phyloP scores from a whole-genome alignment of 2,329 filamentous ascomycete species.

The Penicillium hordei region DNA sequence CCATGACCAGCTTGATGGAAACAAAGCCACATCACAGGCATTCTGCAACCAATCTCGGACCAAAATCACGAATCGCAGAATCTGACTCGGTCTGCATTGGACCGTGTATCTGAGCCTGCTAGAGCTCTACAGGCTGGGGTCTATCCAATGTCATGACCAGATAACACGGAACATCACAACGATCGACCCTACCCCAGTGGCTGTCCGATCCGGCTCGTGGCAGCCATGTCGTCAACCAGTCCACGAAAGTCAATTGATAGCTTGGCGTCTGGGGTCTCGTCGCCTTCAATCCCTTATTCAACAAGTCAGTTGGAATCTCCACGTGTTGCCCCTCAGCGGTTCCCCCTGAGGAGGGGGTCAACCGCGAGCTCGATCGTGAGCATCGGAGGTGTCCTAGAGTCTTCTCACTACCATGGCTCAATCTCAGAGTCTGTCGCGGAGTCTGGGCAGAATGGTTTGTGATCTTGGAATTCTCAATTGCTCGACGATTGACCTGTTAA shows the following conservation, averaged over 20 bases:
- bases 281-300: slow-evolving; percentile 48
- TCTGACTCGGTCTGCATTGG: slow-evolving; percentile 2
- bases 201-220: slow-evolving; percentile 36
- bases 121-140: slow-evolving; percentile 10
- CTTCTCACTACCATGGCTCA: slow-evolving; percentile 58
- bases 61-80: background rate
- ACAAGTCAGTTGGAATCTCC: slow-evolving; percentile 39
- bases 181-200: slow-evolving; percentile 31
- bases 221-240: slow-evolving; percentile 60
- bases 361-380: slow-evolving; percentile 85
- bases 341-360: slow-evolving; percentile 66
- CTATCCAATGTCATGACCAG: slow-evolving; percentile 39
- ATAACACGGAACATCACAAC: slow-evolving; percentile 31
- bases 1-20: slow-evolving; percentile 24
- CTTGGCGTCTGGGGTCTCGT: slow-evolving; percentile 56
- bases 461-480: background rate
- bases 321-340: slow-evolving; percentile 35
- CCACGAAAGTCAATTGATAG: slow-evolving; percentile 67
- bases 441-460: slow-evolving; percentile 75
- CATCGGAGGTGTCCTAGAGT: slow-evolving; percentile 79
- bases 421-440: slow-evolving; percentile 73
- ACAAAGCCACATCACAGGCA: slow-evolving; percentile 27
- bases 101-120: slow-evolving; percentile 5
- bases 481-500: slow-evolving; percentile 15
- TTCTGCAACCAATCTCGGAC: slow-evolving; percentile 12